Conservation (phyloP, 352 stramenopile genomes). For the Plasmopara halstedii region DNA sequence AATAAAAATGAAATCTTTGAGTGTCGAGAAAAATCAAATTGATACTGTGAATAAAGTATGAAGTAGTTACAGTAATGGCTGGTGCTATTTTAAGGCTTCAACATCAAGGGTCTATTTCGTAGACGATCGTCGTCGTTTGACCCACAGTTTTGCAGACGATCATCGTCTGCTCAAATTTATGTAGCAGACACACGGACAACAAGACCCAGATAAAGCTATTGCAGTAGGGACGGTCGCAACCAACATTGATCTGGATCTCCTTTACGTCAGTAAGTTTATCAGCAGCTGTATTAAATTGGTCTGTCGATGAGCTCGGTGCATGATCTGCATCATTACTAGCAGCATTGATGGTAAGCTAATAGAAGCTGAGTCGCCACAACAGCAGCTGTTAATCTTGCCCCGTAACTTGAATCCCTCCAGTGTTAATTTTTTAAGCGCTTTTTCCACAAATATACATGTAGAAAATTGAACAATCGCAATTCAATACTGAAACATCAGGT, state of each 20-base stretch:
- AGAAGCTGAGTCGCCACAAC: background rate
- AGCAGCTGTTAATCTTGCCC: background rate
- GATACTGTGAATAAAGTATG: too few species aligned
- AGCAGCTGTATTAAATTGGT: background rate
- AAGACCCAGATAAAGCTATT: background rate
- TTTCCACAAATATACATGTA: background rate
- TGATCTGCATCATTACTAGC: background rate
- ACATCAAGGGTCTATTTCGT: too few species aligned
- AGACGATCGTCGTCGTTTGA: too few species aligned
- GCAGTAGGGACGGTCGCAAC: background rate
- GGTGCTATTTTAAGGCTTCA: too few species aligned
- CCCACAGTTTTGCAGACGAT: too few species aligned
- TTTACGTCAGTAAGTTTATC: background rate
- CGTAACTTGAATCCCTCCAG: too few species aligned
- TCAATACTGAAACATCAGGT: too few species aligned
- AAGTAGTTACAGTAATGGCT: too few species aligned
- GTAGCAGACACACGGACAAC: too few species aligned
- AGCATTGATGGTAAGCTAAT: background rate
- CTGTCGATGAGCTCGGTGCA: background rate
- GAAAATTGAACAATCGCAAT: background rate
- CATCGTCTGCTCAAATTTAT: too few species aligned
- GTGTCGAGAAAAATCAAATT: too few species aligned
- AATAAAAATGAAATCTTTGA: too few species aligned
- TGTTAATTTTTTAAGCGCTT: background rate
- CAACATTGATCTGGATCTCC: background rate